Base-by-base conservation (phyloP, 164 flowering plant genomes). In the Dillenia suffruticosa region DNA sequence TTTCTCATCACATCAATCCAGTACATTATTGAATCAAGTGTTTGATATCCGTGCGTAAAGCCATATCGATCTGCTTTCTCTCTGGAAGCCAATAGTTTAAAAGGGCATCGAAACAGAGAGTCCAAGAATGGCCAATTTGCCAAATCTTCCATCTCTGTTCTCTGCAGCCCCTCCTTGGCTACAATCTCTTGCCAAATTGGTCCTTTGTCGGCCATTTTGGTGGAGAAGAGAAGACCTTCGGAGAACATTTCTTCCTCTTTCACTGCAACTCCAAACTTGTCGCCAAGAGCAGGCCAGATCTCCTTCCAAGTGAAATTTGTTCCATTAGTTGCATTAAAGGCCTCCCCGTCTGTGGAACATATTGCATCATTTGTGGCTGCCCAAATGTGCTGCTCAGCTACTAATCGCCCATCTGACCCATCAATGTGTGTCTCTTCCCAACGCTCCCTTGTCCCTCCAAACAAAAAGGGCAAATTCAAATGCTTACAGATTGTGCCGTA, bases 321-420 rank as follows among this genome's bases (percentile, higher is more conserved):
- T 0, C 95, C 98, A 58, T 88, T 88, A 24, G 80, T 67, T 1
- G 83, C 78, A 46, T 92, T 92, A 59, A 90, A 85, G 0, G 96
- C 88, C 47, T 84, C 67, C 0, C 88, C 93, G 0, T 75, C 54
- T 0, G 19, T 56, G 5, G 73, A 65, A 1, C 43, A 22, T 26
- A 76, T 9, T 7, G 22, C 56, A 0, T 60, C 78, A 26, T 64
- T 61, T 0, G 76, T 77, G 8, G 96, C 82, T 1, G 92, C 92
- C 96, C 93, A 92, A 13, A 92, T 78, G 61, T 90, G 96, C 57
- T 88, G 97, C 10, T 86, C 83, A 0, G 98, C 98, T 0, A 88
- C 93, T 0, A 90, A 68, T 57, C 91, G 61, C 9, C 92, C 88
- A 61, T 89, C 98, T 0, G 98, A 85, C 0, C 77, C 87, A 54